Evolutionary conservation across 2,329 filamentous ascomycete species (phyloP), one percentile per base, ranked within the genome.

Genomic region (Ramularia collo-cygni): DNA sequence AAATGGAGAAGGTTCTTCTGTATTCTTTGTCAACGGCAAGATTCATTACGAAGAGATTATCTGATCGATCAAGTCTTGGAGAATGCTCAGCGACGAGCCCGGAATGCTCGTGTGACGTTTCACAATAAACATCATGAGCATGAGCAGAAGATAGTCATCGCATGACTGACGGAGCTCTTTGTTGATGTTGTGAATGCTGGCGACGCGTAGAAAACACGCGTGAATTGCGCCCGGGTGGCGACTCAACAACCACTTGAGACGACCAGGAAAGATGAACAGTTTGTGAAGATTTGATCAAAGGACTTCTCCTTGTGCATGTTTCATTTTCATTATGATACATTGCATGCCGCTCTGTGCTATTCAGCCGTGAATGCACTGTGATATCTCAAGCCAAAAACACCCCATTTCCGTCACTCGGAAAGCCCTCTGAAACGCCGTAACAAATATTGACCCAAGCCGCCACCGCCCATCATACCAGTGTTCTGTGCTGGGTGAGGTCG

Each of bases 291-390:
- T n/a, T 55, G 51, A 56, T 51, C 44, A 40, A 44, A 51, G 47
- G 46, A 48, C 44, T 45, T 48, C 51, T 49, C 43, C 44, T 52
- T 44, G 58, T 52, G 60, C 21, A 24, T 24, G 21, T 24, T 24
- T 48, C 59, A 60, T 60, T 47, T 53, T 61, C 60, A 61, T 63
- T 63, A 63, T 62, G 59, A 62, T 63, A 62, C 60, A 60, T 45
- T 47, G 47, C 51, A 56, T 46, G 39, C 21, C 21, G 21, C 21
- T 24, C 43, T 40, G 47, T 46, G 50, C 42, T 46, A 43, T 41
- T 40, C 39, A 37, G 45, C 47, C 35, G 15, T n/a, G 43, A 50
- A 51, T 53, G 53, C 54, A 56, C 50, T 41, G 48, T 60, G 57
- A 59, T 60, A 60, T 61, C 57, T 58, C 51, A 38, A 50, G 43